phyloP scores from a whole-genome alignment of 176 grass and related monocot species.

The Luzula sylvatica region DNA sequence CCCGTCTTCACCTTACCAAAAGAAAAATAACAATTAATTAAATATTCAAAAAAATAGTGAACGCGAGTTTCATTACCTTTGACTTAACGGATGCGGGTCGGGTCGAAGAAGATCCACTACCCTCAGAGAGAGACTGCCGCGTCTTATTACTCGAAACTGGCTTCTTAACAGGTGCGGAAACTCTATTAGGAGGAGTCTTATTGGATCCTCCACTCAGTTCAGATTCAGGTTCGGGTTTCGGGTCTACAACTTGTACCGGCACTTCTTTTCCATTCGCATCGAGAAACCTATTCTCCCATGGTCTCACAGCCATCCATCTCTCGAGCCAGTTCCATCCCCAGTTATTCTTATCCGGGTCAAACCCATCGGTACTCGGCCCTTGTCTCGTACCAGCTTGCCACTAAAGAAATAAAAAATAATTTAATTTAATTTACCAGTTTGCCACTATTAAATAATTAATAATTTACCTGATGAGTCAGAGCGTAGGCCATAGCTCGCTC shows the following conservation, averaged over 20 bases:
- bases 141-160: constrained; percentile 32
- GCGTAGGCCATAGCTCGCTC: constrained; percentile 96
- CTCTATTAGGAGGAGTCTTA: constrained; percentile 24
- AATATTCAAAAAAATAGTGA: too few relatives aligned
- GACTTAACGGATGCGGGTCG: constrained; percentile 35
- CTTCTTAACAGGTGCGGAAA: constrained; percentile 24
- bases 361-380: constrained; percentile 21
- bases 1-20: constrained; percentile 23
- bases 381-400: constrained; percentile 87
- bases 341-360: constrained; percentile 66
- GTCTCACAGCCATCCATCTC: constrained; percentile 89
- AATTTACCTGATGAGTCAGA: constrained; percentile 84
- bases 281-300: constrained; percentile 93
- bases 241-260: constrained; percentile 17
- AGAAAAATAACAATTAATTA: too few relatives aligned
- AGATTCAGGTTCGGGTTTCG: constrained; percentile 26
- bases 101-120: constrained; percentile 32
- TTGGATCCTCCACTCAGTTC: constrained; percentile 9
- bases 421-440: neutral
- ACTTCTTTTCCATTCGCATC: constrained; percentile 47
- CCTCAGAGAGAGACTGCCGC: constrained; percentile 32
- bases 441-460: constrained; percentile 8
- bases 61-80: too few relatives aligned
- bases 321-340: constrained; percentile 99
- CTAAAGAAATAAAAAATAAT: constrained; percentile 23